A percentile compares a stretch with the other conserved stretches of the same genome.
Conservation (phyloP, 2,329 filamentous ascomycete species). For the Thielaviopsis musarum region DNA sequence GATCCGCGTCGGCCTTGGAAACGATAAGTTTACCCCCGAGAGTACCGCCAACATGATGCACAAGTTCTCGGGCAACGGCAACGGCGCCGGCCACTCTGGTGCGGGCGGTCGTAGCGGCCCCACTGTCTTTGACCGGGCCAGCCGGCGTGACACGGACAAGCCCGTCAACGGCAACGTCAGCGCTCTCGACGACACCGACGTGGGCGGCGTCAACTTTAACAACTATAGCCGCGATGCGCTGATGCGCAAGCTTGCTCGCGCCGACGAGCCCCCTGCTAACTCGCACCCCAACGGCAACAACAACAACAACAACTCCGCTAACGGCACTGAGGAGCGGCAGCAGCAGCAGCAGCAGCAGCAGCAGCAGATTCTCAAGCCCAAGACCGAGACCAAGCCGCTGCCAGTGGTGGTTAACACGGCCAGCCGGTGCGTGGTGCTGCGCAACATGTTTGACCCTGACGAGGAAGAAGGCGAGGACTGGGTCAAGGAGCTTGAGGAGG, state of each 20-base stretch:
- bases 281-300: not conserved
- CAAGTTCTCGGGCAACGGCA: conserved; percentile 62
- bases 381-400: conserved; percentile 60
- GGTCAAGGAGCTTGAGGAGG: conserved; percentile 86
- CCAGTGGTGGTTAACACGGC: conserved; percentile 82
- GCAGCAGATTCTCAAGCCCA: conserved; percentile 58
- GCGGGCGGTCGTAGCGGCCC: conserved; percentile 75
- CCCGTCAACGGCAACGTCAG: conserved; percentile 50
- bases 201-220: conserved; percentile 97
- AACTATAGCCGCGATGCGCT: conserved; percentile 97
- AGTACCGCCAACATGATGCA: conserved; percentile 84
- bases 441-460: conserved; percentile 86
- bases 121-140: conserved; percentile 55
- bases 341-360: conserved; percentile 23
- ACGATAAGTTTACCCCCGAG: conserved; percentile 99
- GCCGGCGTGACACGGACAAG: conserved; percentile 84
- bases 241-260: conserved; percentile 96
- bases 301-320: conserved; percentile 15
- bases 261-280: conserved; percentile 54
- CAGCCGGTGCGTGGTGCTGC: conserved; percentile 81
- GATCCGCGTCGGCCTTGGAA: conserved; percentile 96
- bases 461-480: conserved; percentile 82
- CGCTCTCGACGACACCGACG: conserved; percentile 92
- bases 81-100: conserved; percentile 63
- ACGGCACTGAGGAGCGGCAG: conserved; percentile 51